Percentiles rank a stretch among this genome's conserved stretches.
Evolutionary conservation across 2,329 filamentous ascomycete genomes (phyloP).

Genomic region (Myriosclerotinia curreyana): DNA sequence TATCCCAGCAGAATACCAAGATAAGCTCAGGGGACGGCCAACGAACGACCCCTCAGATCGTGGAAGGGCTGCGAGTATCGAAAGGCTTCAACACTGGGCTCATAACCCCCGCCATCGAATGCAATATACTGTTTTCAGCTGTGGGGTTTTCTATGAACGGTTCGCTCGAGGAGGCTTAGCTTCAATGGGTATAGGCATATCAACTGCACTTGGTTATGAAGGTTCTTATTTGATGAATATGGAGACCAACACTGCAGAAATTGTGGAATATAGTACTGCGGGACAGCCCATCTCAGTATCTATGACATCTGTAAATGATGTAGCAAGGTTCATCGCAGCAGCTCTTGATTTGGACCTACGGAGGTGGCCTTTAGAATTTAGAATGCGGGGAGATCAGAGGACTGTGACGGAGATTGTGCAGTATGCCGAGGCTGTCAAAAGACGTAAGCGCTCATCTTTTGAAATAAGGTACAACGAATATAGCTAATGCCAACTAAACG

Average conservation of each 20-base stretch:
- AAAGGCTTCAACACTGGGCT: constrained; percentile 54
- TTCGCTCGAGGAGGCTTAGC: constrained; percentile 67
- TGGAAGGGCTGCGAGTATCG: constrained; percentile 54
- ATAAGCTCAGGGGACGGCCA: constrained; percentile 54
- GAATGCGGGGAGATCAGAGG: constrained; percentile 65
- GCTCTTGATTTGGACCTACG: constrained; percentile 59
- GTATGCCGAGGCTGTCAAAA: constrained; percentile 48
- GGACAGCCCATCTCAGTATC: constrained; percentile 56
- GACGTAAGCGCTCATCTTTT: constrained; percentile 42
- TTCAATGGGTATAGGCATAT: constrained; percentile 55
- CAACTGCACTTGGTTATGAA: constrained; percentile 51
- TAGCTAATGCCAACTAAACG: constrained; percentile 15
- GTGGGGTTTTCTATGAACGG: constrained; percentile 72
- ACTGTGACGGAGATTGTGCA: constrained; percentile 58
- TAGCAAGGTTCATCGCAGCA: constrained; percentile 68
- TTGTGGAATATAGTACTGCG: constrained; percentile 53
- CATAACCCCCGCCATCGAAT: constrained; percentile 50
- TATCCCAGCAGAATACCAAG: constrained; percentile 74
- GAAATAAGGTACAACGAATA: neutral
- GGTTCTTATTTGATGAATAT: constrained; percentile 67
- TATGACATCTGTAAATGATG: constrained; percentile 67
- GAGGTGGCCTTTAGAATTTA: constrained; percentile 66
- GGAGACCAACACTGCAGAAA: constrained; percentile 54
- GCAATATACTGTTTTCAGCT: constrained; percentile 68
- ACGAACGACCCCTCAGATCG: constrained; percentile 59